phyloP scores from a whole-genome alignment of 108 stramenopile species.

The Cyclotella distinguenda region DNA sequence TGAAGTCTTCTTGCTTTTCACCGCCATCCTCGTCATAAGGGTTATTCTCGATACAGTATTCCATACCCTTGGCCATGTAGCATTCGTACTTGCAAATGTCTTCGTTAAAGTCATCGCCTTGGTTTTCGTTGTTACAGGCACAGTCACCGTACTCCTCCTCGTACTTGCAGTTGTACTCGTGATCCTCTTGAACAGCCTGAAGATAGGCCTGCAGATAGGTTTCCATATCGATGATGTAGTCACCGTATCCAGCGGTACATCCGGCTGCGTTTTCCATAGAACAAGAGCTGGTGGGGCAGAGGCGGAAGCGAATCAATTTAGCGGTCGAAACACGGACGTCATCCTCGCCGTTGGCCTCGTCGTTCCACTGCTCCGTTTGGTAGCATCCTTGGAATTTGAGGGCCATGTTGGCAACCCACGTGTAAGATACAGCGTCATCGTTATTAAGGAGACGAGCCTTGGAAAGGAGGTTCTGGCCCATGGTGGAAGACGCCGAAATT shows the following conservation, averaged over 20 bases:
- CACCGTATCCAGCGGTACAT: slow-evolving; percentile 69
- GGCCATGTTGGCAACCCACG: slow-evolving; percentile 73
- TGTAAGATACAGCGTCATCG: slow-evolving; percentile 50
- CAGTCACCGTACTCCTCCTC: slow-evolving; percentile 55
- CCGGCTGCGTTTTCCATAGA: slow-evolving; percentile 55
- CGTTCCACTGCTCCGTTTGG: slow-evolving; percentile 78
- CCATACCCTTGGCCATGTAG: slow-evolving; percentile 57
- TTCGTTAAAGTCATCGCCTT: slow-evolving; percentile 50
- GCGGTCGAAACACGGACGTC: slow-evolving; percentile 72
- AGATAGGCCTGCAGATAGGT: slow-evolving; percentile 68
- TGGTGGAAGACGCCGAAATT: slow-evolving; percentile 51
- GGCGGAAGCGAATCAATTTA: slow-evolving; percentile 79
- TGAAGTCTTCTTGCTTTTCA: slow-evolving; percentile 29
- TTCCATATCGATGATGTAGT: slow-evolving; percentile 85
- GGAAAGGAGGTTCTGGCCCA: slow-evolving; percentile 56
- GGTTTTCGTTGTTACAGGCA: slow-evolving; percentile 40
- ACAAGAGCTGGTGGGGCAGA: slow-evolving; percentile 70
- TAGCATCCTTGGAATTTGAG: slow-evolving; percentile 91
- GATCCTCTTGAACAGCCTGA: slow-evolving; percentile 50
- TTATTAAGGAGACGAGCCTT: slow-evolving; percentile 57
- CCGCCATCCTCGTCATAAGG: slow-evolving; percentile 62
- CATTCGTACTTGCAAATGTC: slow-evolving; percentile 73
- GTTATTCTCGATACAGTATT: slow-evolving; percentile 62
- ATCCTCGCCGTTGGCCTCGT: slow-evolving; percentile 59
- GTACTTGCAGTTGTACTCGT: slow-evolving; percentile 59